Base-by-base conservation (phyloP, 768 basidiomycete species). In the Podaxis mareebaensis region DNA sequence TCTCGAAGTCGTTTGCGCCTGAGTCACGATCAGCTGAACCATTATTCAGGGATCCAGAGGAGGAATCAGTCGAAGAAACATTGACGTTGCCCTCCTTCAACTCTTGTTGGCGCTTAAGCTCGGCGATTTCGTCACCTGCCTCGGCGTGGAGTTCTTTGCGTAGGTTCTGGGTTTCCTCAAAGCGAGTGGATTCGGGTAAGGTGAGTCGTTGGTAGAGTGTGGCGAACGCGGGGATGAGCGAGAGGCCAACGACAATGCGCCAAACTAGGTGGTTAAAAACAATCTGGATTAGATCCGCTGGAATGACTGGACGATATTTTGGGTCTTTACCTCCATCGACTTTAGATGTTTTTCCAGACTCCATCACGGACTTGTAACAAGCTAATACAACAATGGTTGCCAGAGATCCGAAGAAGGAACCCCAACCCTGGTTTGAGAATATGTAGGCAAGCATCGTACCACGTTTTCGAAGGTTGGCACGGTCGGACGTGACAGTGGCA, bases 401-500 rank as follows among this genome's bases (percentile, higher is more conserved):
- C 64, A 92, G 70, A 53, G 81, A 80, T 7, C 89, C 91, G 39
- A 85, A 69, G 60, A 93, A 80, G 46, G 80, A 85, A 30, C 92
- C 91, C 89, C 90, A 92, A 11, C 91, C 91, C 72, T 92, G 88
- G 71, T 87, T 88, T 0, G 88, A 80, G 67, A 91, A 92, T 67
- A 91, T 89, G 69, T 89, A 91, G 22, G 86, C 80, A n/a, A 93
- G 80, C 74, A 93, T 80, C 0, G 87, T 88, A 0, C 91, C 91
- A 15, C 89, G 85, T 39, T 74, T 76, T 40, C 84, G 78, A 42
- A 91, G 70, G 65, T 82, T 82, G 5, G 90, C 81, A 13, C 89
- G 81, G 67, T 93, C 91, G 5, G 83, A 84, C 11, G 88, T 84
- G 62, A 91, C 77, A 10, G 83, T 83, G 0, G 90, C 89, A 11